Base-by-base conservation (phyloP, 2,329 filamentous ascomycete species). In the Talaromyces marneffei region DNA sequence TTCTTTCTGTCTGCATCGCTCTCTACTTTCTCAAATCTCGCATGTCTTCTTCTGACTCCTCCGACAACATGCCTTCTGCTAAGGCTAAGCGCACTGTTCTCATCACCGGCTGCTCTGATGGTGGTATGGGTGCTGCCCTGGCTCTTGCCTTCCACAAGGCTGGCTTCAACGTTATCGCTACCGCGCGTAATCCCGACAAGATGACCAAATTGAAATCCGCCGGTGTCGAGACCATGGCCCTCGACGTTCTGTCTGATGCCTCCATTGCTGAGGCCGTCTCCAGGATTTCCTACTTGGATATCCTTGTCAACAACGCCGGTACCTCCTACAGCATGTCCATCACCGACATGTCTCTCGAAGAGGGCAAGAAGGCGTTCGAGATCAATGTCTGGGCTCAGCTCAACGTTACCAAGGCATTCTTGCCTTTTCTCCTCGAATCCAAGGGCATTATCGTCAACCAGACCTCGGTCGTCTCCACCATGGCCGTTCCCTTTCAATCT, bases 341-440 rank as follows among this genome's bases (percentile, higher is more conserved):
- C 27, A n/a, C 57, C 2, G 57, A 59, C 12, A 52, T 63, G 39
- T 52, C 33, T 3, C 18, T 59, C 7, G 57, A 59, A 3, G 23
- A 62, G 40, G 31, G 48, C 31, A 60, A 44, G 23, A 48, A 33
- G 2, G 55, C 53, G 64, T 60, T 77, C 18, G 69, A 77, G 31
- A 74, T 71, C 40, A 77, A 78, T 57, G 72, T 76, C 35, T 71
- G 69, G 23, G 74, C 73, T 3, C 67, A 73, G 1, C 67, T 69
- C 1, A 29, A 76, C 2, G 62, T 78, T 1, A 71, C 71, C 1
- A 61, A 70, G 20, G 65, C 68, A 0, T 67, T 77, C 16, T 35
- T 68, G 8, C 74, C 74, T 1, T 66, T 78, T 0, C 64, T 78
- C 14, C 66, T 53, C 6, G 39, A 59, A 25, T 63, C 63, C 25